Base-by-base conservation (phyloP, 202 grass and related monocot species). In the Elaeis oleifera region DNA sequence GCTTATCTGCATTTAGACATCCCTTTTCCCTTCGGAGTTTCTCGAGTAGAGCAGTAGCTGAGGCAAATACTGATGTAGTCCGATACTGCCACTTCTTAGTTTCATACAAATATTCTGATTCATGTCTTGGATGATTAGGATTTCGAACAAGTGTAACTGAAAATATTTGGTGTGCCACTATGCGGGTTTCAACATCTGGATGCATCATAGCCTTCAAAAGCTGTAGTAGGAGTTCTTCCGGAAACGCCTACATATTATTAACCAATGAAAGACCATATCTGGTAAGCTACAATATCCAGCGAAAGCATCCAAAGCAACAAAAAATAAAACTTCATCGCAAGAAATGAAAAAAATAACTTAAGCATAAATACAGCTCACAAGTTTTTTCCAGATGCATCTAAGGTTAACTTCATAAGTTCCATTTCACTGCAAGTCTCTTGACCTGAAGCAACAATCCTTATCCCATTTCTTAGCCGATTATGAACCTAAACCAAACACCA, bases 21-120 rank as follows among this genome's bases (percentile, higher is more conserved):
- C 86, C 94, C 56, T 99, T 92, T 64, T 99, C 94, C 80, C 79
- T 99, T 54, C 88, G 84, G 32, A 99, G 78, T 65, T 99, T 99
- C 76, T 99, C 94, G 71, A 99, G 80, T 74, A 99, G 56, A 70
- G 88, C 94, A 75, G 88, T 99, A 49, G 88, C 94, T 63, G 94
- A 99, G 74, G 88, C 88, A 99, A 92, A 99, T 58, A 92, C 88
- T 61, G 88, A 92, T 72, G 88, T 82, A 65, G 77, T 75, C 68
- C 80, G 71, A 73, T 88, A 86, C 51, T 99, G 94, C 78, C 88
- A 87, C 60, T 89, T 97, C 69, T 84, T 97, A 48, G 88, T 84
- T 71, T 92, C 94, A 9, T 78, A 89, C 21, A 99, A 76, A 66
- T 83, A 92, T 53, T 99, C 85, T 29, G 88, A 89, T 61, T 99